Base-by-base conservation (phyloP, 176 grass and related monocot species). In the Avena sativa region DNA sequence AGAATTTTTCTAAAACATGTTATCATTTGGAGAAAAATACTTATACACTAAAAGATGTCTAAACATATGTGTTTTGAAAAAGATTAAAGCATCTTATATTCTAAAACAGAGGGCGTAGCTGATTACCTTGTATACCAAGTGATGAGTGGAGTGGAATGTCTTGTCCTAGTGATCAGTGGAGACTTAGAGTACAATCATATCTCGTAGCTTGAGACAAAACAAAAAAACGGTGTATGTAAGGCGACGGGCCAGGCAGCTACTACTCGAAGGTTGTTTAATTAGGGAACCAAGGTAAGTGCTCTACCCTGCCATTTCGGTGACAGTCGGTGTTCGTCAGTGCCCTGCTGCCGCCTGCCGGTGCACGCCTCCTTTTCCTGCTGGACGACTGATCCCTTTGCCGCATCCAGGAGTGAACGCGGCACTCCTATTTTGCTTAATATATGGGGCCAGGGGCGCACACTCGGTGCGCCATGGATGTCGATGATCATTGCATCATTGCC, bases 401-500 rank as follows among this genome's bases (percentile, higher is more conserved):
- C 9, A 28, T 44, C 60, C 61, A 60, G 9, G 40, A 79, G 52
- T 84, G 74, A 84, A 89, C 65, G 74, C 38, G 6, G 25, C 26
- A 8, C 26, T 28, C 69, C 12, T 68, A 8, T 5, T 23, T n/a
- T 20, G 57, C 68, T 50, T 62, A 52, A 11, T 25, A 25, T 25
- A 25, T 43, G 40, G 40, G 56, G 76, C 7, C 30, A 2, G 40
- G 34, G 40, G 34, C 30, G 19, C 57, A 6, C 62, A 51, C 74
- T 84, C 52, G 79, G 78, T 28, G 63, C 63, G 52, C 51, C 17
- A 13, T n/a, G 47, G 9, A 48, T 52, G 50, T 43, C 40, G 53
- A 56, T 74, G 80, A 81, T 66, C 79, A 75, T 87, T 55, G 15
- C 52, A 3, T 52, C 50, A 52, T 53, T 53, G 51, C 13, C 53